phyloP scores from a whole-genome alignment of 139 green algal species.

The Asterochloris erici region DNA sequence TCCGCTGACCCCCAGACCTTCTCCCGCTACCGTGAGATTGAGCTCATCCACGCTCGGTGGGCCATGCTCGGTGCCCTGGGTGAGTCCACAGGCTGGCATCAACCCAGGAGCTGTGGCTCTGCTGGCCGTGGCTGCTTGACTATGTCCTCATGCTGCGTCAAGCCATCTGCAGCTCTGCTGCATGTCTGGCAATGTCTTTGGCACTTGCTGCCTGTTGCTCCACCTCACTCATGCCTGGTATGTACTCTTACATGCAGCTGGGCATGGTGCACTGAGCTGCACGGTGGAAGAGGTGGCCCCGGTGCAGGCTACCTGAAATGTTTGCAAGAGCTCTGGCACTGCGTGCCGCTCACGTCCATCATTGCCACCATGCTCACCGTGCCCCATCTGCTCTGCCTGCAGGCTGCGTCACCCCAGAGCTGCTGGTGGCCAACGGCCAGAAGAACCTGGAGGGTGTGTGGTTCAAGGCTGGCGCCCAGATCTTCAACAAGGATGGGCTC shows the following conservation, averaged over 20 bases:
- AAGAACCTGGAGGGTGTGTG: constrained; percentile 71
- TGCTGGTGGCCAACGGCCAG: constrained; percentile 45
- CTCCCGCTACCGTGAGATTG: constrained; percentile 61
- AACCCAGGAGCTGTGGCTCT: constrained; percentile 30
- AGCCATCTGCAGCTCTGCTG: too few relatives aligned
- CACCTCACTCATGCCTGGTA: too few relatives aligned
- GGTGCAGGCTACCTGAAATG: too few relatives aligned
- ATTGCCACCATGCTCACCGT: too few relatives aligned
- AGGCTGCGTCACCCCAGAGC: constrained; percentile 55
- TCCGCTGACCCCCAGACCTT: constrained; percentile 96
- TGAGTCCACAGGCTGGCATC: constrained; percentile 29
- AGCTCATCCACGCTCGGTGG: constrained; percentile 89
- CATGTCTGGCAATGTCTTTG: too few relatives aligned
- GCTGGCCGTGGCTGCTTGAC: constrained; percentile 75
- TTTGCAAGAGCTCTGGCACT: too few relatives aligned
- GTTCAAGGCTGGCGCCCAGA: constrained; percentile 87
- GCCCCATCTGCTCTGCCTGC: constrained; percentile 76
- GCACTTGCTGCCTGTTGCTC: too few relatives aligned
- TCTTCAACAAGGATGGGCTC: constrained; percentile 42
- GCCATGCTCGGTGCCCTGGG: constrained; percentile 81
- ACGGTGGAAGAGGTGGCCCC: too few relatives aligned
- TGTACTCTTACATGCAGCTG: too few relatives aligned
- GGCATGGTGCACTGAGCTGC: too few relatives aligned
- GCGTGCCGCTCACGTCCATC: too few relatives aligned
- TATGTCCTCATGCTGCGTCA: constrained; percentile 31